phyloP scores from a whole-genome alignment of 352 stramenopile species.

The Phytophthora crassamura region DNA sequence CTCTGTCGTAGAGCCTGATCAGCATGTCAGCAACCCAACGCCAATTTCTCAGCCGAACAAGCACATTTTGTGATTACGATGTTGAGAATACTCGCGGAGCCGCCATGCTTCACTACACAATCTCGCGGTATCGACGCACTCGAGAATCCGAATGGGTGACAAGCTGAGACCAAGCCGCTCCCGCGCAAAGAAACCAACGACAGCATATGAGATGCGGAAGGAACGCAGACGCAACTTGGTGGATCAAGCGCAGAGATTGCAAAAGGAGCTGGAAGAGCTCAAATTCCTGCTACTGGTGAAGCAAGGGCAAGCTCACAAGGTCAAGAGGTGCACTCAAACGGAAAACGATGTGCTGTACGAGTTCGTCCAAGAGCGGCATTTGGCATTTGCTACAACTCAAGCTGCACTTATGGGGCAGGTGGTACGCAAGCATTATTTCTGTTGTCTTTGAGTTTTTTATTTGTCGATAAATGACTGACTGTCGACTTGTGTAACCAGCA shows the following conservation, averaged over 20 bases:
- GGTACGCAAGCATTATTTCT: conserved; percentile 12
- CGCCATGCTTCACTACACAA: no score
- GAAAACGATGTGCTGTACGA: conserved; percentile 24
- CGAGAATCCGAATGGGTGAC: no score
- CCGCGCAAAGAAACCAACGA: no score
- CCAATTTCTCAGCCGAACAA: no score
- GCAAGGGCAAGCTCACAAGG: conserved; percentile 18
- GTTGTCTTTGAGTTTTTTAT: not conserved
- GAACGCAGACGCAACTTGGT: conserved; percentile 37
- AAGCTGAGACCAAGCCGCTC: no score
- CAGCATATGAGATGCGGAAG: conserved; percentile 36
- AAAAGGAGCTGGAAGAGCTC: conserved; percentile 37
- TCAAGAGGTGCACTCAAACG: not conserved
- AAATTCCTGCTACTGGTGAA: conserved; percentile 35
- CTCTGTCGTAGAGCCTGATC: no score
- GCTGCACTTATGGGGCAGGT: conserved; percentile 6
- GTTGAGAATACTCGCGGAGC: no score
- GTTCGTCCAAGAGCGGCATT: conserved; percentile 26
- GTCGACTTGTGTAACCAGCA: conserved; percentile 9
- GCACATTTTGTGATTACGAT: no score
- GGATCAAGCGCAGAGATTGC: conserved; percentile 28
- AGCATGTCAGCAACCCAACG: no score
- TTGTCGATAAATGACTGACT: conserved; percentile 1
- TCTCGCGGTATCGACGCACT: no score
- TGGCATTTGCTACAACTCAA: conserved; percentile 25